These are phyloP conservation scores for Venturia aucupariae DNA, from an alignment of 2,329 filamentous ascomycete species.

Conservation along the genomic window DNA sequence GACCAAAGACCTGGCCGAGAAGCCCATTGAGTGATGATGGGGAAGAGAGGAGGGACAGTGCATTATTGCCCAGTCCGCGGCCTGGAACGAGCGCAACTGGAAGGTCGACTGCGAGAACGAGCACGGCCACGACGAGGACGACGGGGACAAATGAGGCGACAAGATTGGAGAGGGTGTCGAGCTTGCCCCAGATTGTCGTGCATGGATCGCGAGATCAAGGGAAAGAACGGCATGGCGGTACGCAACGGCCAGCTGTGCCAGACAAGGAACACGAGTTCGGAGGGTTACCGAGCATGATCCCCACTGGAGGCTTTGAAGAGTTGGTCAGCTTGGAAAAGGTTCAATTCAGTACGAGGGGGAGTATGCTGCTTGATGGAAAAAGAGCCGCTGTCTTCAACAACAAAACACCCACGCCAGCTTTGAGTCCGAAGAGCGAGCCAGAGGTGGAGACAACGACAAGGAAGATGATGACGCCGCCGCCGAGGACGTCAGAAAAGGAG, in stretches of 20 bases:
- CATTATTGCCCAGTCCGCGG: background rate
- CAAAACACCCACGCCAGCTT: background rate
- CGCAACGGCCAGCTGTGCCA: background rate
- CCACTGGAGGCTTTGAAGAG: conserved; percentile 44
- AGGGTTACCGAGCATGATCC: conserved; percentile 46
- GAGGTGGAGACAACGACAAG: conserved; percentile 14
- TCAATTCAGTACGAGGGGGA: conserved; percentile 52
- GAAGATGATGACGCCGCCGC: conserved; percentile 9
- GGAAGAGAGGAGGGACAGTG: conserved; percentile 9
- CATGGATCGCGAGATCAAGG: conserved; percentile 29
- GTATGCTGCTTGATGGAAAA: conserved; percentile 44
- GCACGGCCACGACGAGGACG: background rate
- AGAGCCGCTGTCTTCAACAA: conserved; percentile 4
- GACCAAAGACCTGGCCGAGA: background rate
- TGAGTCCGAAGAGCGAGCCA: conserved; percentile 10
- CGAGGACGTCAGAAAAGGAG: conserved; percentile 15
- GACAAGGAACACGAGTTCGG: background rate
- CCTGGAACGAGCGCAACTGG: background rate
- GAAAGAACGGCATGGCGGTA: background rate
- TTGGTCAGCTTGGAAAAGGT: conserved; percentile 42
- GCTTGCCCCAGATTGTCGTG: conserved; percentile 36
- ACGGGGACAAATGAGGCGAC: background rate
- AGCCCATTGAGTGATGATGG: conserved; percentile 6
- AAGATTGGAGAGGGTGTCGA: conserved; percentile 23
- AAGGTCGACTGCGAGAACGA: background rate